phyloP scores from a whole-genome alignment of 805 yeast genomes.

The Wickerhamomyces canadensis region DNA sequence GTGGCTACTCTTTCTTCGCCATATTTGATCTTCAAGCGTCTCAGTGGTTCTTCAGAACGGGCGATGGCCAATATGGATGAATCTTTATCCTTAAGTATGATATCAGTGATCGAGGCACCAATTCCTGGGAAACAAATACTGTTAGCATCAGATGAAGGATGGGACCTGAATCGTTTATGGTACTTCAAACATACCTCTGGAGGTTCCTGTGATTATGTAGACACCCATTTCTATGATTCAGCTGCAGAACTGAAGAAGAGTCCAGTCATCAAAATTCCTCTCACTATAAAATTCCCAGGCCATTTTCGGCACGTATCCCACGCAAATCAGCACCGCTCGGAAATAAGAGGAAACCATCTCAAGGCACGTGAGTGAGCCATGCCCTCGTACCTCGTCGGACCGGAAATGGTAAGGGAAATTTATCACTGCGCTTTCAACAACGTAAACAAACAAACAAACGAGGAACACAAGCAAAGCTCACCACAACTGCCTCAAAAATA shows the following conservation, averaged over 20 bases:
- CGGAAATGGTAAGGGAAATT: no score
- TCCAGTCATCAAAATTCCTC: no score
- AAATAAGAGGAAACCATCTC: no score
- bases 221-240: slow-evolving; percentile 28
- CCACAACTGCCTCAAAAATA: no score
- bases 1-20: slow-evolving; percentile 45
- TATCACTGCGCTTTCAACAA: no score
- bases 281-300: no score
- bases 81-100: slow-evolving; percentile 32
- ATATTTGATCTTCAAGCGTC: slow-evolving; percentile 35
- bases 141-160: slow-evolving; percentile 1
- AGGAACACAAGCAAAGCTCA: no score
- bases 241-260: no score
- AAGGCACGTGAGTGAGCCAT: no score
- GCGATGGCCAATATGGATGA: slow-evolving; percentile 66
- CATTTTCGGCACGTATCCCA: no score
- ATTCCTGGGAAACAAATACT: slow-evolving; percentile 42
- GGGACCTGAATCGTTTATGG: background rate
- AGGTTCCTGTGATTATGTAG: slow-evolving; percentile 55
- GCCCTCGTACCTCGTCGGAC: no score
- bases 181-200: slow-evolving; percentile 43
- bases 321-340: no score
- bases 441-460: background rate
- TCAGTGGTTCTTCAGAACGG: slow-evolving; percentile 48
- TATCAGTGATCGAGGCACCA: slow-evolving; percentile 69